Conservation (phyloP, 2,329 filamentous ascomycete species). For the Phaeomoniella chlamydospora region DNA sequence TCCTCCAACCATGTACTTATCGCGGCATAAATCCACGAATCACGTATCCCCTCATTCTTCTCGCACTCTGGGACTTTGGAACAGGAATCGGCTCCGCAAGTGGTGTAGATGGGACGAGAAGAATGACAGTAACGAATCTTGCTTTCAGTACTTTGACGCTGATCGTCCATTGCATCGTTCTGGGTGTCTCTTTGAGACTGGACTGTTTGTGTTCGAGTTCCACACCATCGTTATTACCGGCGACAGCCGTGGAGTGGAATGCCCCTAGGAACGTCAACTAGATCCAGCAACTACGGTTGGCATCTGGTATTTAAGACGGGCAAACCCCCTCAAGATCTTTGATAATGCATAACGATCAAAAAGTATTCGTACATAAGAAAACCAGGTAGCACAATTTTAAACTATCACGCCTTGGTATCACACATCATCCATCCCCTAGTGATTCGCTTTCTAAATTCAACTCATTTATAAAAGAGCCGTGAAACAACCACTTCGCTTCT, state of each 20-base stretch:
- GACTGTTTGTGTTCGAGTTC: background rate
- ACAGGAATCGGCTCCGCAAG: background rate
- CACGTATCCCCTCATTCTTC: slow-evolving; percentile 49
- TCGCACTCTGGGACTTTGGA: slow-evolving; percentile 32
- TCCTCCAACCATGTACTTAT: slow-evolving; percentile 58
- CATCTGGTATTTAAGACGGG: background rate
- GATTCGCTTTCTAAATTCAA: no score
- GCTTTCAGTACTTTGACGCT: background rate
- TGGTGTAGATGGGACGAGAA: background rate
- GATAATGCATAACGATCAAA: background rate
- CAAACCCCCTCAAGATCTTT: background rate
- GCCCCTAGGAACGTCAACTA: background rate
- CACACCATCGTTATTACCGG: background rate
- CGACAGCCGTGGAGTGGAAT: no score
- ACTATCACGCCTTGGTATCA: no score
- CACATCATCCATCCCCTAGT: no score
- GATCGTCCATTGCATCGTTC: background rate
- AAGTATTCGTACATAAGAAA: no score
- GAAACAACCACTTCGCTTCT: no score
- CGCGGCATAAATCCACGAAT: slow-evolving; percentile 51
- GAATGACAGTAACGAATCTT: background rate
- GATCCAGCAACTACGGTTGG: background rate
- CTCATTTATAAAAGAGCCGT: no score
- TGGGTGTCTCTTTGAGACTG: background rate
- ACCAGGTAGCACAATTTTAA: no score